phyloP scores from a whole-genome alignment of 2,329 filamentous ascomycete species.

The Colletotrichum truncatum region DNA sequence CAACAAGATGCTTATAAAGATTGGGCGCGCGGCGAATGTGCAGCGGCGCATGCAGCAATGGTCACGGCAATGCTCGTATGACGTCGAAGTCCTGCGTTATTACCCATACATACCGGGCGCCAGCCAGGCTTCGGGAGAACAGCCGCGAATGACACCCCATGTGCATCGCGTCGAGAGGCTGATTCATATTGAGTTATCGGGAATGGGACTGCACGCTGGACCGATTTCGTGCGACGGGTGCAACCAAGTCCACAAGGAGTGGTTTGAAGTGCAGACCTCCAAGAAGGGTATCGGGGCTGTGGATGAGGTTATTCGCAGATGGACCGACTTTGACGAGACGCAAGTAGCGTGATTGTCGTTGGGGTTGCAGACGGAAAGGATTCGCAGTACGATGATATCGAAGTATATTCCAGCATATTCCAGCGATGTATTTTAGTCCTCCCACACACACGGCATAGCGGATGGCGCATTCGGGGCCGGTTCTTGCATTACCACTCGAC shows the following conservation, averaged over 20 bases:
- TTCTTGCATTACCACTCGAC: too few relatives aligned
- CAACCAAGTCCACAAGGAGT: constrained; percentile 88
- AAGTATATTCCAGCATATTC: too few relatives aligned
- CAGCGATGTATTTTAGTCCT: too few relatives aligned
- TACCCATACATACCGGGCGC: constrained; percentile 79
- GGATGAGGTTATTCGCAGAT: constrained; percentile 78
- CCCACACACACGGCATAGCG: too few relatives aligned
- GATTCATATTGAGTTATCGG: constrained; percentile 87
- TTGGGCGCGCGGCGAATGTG: constrained; percentile 80
- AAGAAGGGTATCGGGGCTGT: constrained; percentile 74
- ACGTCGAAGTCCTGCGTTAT: constrained; percentile 86
- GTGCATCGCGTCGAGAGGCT: constrained; percentile 89
- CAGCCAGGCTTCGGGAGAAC: constrained; percentile 37
- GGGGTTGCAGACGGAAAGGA: too few relatives aligned
- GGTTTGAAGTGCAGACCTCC: constrained; percentile 89
- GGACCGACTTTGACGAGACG: constrained; percentile 84
- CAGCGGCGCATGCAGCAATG: constrained; percentile 92
- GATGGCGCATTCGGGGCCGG: too few relatives aligned
- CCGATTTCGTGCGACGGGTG: constrained; percentile 75
- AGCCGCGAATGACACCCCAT: constrained; percentile 80
- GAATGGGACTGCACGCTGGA: constrained; percentile 64
- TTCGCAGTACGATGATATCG: too few relatives aligned
- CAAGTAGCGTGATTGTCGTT: constrained; percentile 15
- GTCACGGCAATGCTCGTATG: constrained; percentile 91
- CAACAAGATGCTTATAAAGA: constrained; percentile 75